These are phyloP conservation scores for Omphalotus guepiniiformis DNA, from an alignment of 768 basidiomycete species.

Conservation along the genomic window DNA sequence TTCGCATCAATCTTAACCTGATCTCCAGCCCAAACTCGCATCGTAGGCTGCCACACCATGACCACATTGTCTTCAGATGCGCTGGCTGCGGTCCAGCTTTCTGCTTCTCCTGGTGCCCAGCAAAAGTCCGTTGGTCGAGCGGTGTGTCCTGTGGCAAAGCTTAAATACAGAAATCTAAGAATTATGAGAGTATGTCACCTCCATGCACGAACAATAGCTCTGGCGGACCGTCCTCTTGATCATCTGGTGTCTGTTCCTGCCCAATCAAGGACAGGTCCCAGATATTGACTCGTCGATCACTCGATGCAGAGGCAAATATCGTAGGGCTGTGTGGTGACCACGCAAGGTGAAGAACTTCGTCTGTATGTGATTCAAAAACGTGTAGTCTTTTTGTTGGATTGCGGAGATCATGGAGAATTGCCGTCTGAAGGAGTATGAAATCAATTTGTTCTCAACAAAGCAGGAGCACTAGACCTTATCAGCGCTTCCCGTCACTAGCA, in stretches of 20 bases:
- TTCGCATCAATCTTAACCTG: conserved; percentile 80
- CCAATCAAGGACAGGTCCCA: conserved; percentile 95
- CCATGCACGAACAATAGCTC: conserved; percentile 96
- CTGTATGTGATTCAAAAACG: conserved; percentile 88
- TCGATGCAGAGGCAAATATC: conserved; percentile 91
- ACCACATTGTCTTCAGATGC: conserved; percentile 97
- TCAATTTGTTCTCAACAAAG: neutral
- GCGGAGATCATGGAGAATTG: conserved; percentile 84
- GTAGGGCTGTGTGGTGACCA: conserved; percentile 95
- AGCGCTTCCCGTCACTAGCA: conserved; percentile 87
- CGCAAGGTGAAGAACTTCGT: conserved; percentile 89
- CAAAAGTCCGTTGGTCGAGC: conserved; percentile 90
- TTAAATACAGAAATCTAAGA: conserved; percentile 8
- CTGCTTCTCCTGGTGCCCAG: conserved; percentile 83
- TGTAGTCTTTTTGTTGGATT: conserved; percentile 73
- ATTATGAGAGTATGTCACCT: conserved; percentile 44
- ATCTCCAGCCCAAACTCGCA: conserved; percentile 91
- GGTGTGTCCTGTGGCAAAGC: conserved; percentile 68
- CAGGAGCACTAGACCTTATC: conserved; percentile 66
- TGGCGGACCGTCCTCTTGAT: conserved; percentile 97
- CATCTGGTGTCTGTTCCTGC: conserved; percentile 94
- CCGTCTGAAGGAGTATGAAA: conserved; percentile 50
- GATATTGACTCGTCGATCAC: conserved; percentile 89
- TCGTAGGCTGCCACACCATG: conserved; percentile 97
- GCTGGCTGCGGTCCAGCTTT: conserved; percentile 82